Evolutionary conservation across 2,329 filamentous ascomycete species (phyloP).

Genomic region (Fulvia fulva): DNA sequence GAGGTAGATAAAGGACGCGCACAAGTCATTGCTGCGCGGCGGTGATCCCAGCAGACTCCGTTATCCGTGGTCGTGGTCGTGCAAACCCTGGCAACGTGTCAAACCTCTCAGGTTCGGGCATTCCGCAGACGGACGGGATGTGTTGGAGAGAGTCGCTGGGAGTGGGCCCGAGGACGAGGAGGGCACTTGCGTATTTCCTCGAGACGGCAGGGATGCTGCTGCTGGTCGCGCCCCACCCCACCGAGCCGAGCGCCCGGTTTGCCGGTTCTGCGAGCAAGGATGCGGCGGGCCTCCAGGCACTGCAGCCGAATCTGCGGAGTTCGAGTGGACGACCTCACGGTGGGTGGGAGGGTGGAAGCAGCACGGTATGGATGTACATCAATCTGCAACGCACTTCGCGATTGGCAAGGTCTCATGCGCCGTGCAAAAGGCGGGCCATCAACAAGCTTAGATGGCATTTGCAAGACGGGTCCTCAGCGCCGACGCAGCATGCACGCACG

Average conservation of each 20-base stretch:
- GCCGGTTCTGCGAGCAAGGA: neutral
- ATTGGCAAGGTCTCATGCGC: constrained; percentile 3
- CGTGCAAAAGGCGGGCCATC: neutral
- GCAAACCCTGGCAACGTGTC: constrained; percentile 15
- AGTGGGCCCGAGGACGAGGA: neutral
- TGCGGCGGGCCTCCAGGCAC: neutral
- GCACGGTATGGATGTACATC: too few relatives aligned
- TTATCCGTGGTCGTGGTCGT: neutral
- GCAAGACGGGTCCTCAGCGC: constrained; percentile 1
- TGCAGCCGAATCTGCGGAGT: neutral
- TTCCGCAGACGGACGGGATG: too few relatives aligned
- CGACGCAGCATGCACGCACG: constrained; percentile 1
- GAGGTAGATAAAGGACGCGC: too few relatives aligned
- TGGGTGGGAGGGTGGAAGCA: too few relatives aligned
- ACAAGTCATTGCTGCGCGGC: neutral
- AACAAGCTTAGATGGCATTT: constrained; percentile 2
- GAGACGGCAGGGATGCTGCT: neutral
- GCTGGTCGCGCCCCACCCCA: neutral
- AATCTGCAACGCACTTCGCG: constrained; percentile 8
- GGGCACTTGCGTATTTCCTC: neutral
- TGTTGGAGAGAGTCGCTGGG: neutral
- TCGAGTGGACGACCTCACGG: constrained; percentile 3
- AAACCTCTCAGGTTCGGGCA: constrained; percentile 1
- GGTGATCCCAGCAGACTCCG: neutral
- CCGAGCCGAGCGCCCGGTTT: constrained; percentile 6